Conservation (phyloP, 257 asterid species). For the Solanum sejunctum region DNA sequence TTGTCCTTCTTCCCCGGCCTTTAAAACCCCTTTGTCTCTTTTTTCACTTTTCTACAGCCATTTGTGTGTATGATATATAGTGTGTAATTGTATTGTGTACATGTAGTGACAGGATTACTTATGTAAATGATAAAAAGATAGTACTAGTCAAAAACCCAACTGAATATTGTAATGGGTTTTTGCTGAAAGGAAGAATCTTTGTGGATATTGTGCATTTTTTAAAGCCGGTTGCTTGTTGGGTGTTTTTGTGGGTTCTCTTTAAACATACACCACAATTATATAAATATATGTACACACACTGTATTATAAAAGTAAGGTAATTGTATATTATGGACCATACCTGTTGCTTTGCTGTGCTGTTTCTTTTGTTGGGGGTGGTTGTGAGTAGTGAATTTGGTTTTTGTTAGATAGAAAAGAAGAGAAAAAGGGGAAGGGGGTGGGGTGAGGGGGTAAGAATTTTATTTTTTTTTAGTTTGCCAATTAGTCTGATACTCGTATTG, state of each 20-base stretch:
- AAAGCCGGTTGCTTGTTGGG: constrained; percentile 5
- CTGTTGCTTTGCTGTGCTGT: not conserved
- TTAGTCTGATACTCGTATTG: too few relatives aligned
- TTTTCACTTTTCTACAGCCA: not conserved
- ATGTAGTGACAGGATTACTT: not conserved
- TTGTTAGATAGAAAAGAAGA: not conserved
- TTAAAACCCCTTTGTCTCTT: constrained; percentile 2
- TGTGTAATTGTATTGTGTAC: not conserved
- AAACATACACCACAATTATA: constrained; percentile 3
- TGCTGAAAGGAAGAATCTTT: constrained; percentile 23
- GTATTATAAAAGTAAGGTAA: not conserved
- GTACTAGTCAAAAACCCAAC: constrained; percentile 10
- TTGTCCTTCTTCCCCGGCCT: constrained; percentile 19
- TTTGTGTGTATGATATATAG: not conserved
- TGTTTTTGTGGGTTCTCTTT: constrained; percentile 13
- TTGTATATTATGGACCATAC: constrained; percentile 14
- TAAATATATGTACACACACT: not conserved
- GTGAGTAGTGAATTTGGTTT: not conserved
- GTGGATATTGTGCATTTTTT: constrained; percentile 11
- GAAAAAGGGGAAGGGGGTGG: not conserved
- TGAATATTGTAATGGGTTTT: not conserved
- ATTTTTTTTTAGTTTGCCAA: too few relatives aligned
- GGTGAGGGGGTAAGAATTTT: not conserved
- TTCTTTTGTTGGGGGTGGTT: not conserved
- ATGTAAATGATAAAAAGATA: not conserved